Evolutionary conservation across 306 rosid species (phyloP).

Genomic region (Fagus sylvatica): DNA sequence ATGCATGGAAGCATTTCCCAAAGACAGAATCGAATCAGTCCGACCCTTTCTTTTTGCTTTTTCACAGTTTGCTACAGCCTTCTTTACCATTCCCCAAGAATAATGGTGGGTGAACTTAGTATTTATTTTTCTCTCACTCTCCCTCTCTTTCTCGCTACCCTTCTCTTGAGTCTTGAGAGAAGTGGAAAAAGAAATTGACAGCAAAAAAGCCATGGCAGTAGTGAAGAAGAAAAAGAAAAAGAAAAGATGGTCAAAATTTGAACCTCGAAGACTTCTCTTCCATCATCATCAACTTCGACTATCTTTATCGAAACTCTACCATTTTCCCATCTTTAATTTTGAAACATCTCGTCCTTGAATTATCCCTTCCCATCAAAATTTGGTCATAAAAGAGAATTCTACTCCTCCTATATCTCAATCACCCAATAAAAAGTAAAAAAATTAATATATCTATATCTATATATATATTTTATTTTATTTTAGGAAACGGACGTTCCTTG

Average conservation of each 20-base stretch:
- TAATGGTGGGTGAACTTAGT: slow-evolving; percentile 41
- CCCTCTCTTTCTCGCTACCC: background rate
- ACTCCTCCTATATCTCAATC: background rate
- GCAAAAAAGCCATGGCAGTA: slow-evolving; percentile 62
- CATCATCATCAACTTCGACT: slow-evolving; percentile 89
- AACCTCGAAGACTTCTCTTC: slow-evolving; percentile 89
- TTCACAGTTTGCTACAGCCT: slow-evolving; percentile 88
- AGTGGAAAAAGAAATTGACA: slow-evolving; percentile 63
- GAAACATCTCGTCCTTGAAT: slow-evolving; percentile 28
- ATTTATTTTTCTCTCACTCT: slow-evolving; percentile 5
- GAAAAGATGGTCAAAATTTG: slow-evolving; percentile 93
- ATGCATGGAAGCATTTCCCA: slow-evolving; percentile 97
- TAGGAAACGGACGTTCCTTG: slow-evolving; percentile 38
- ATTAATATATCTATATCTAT: too few relatives aligned
- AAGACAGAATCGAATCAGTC: slow-evolving; percentile 91
- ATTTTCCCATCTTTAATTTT: slow-evolving; percentile 53
- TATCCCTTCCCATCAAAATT: slow-evolving; percentile 10
- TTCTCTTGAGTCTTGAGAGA: background rate
- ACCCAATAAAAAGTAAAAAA: too few relatives aligned
- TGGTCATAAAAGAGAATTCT: slow-evolving; percentile 6
- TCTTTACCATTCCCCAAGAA: slow-evolving; percentile 97
- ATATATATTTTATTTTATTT: background rate
- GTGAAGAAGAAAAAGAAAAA: slow-evolving; percentile 45
- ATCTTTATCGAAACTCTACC: slow-evolving; percentile 98
- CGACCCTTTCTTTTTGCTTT: slow-evolving; percentile 73